Percentiles rank a stretch among this genome's conserved stretches.
These are phyloP conservation scores for Cronartium quercuum DNA, from an alignment of 1,284 basidiomycete species.

Conservation along the genomic window DNA sequence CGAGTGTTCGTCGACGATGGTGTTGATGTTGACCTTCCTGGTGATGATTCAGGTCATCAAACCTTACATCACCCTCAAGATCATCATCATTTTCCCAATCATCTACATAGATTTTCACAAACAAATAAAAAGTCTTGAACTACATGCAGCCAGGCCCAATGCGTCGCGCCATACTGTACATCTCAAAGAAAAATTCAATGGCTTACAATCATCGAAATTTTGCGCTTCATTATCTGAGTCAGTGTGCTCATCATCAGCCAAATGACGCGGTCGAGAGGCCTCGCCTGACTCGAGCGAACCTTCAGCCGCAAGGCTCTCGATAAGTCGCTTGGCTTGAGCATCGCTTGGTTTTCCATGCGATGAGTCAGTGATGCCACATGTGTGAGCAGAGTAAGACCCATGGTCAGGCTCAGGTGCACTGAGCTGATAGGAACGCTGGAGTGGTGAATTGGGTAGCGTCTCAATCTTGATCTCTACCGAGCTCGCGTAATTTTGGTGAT, in stretches of 20 bases:
- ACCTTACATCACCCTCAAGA: constrained; percentile 24
- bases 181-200: neutral
- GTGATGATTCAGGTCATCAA: constrained; percentile 24
- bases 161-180: neutral
- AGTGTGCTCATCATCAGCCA: neutral
- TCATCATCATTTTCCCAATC: constrained; percentile 39
- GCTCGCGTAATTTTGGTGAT: neutral
- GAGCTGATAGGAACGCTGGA: neutral
- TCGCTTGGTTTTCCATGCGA: neutral
- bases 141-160: neutral
- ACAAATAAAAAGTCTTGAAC: neutral
- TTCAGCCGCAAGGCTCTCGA: neutral
- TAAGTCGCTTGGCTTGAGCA: neutral
- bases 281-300: neutral
- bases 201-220: constrained; percentile 34
- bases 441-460: neutral
- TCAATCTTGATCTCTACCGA: constrained; percentile 14
- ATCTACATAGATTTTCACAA: constrained; percentile 3
- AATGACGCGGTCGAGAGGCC: neutral
- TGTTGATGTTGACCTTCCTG: constrained; percentile 3
- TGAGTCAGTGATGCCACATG: neutral
- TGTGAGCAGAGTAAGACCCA: neutral
- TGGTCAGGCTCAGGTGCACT: neutral
- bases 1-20: constrained; percentile 11
- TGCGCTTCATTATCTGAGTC: constrained; percentile 24